Conservation (phyloP, 2,329 filamentous ascomycete species). For the Apiospora arundinis region DNA sequence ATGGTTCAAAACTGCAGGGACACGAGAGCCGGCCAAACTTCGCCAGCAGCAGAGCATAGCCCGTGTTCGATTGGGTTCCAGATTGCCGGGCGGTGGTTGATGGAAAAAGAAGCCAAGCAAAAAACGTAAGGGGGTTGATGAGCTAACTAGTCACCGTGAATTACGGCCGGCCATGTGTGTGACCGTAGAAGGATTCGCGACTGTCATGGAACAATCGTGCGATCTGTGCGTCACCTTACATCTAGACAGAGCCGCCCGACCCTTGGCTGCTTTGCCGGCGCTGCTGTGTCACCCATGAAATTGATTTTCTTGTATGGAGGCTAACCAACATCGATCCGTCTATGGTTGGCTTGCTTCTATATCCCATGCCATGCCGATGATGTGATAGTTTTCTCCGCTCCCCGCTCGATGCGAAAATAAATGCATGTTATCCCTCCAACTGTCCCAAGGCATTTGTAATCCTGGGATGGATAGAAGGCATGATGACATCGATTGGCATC, state of each 20-base stretch:
- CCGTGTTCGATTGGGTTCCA: not conserved
- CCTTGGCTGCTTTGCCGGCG: not conserved
- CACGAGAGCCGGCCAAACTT: not conserved
- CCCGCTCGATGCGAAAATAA: not conserved
- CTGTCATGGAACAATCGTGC: constrained; percentile 15
- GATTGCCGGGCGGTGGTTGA: not conserved
- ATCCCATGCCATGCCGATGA: not conserved
- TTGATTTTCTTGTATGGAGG: not conserved
- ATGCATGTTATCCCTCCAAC: not conserved
- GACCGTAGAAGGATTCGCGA: not conserved
- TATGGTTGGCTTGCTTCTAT: not conserved
- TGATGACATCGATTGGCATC: not conserved
- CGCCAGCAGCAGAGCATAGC: not conserved
- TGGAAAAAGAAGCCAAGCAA: not conserved
- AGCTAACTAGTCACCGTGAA: not conserved
- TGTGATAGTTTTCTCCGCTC: not conserved
- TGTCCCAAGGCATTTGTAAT: not conserved
- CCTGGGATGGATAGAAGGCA: not conserved
- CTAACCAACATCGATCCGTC: not conserved
- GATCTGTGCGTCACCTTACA: constrained; percentile 15
- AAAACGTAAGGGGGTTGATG: not conserved
- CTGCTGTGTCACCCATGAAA: constrained; percentile 7
- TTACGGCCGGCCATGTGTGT: not conserved
- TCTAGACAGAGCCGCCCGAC: not conserved
- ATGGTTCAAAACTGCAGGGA: not conserved